Percentiles rank a stretch among this genome's conserved stretches.
phyloP scores from a whole-genome alignment of 2,329 filamentous ascomycete species.

The Sarocladium oryzae region DNA sequence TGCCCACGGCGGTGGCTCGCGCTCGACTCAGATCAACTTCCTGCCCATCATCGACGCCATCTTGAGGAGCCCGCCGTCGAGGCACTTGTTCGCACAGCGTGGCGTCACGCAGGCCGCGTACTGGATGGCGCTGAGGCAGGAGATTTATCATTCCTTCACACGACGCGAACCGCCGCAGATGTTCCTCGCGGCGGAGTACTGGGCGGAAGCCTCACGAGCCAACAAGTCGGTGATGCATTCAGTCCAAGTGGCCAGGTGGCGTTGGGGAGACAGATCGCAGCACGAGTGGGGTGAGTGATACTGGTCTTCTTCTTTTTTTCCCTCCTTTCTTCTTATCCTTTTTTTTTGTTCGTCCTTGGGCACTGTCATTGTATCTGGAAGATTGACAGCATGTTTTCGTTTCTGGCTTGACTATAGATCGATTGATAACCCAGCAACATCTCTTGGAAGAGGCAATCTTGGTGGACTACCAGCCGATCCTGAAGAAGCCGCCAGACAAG shows the following conservation, averaged over 20 bases:
- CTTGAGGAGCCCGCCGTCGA: slow-evolving; percentile 28
- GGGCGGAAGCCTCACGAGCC: slow-evolving; percentile 27
- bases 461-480: slow-evolving; percentile 26
- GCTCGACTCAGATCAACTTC: slow-evolving; percentile 28
- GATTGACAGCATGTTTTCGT: too few relatives aligned
- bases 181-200: slow-evolving; percentile 26
- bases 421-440: slow-evolving; percentile 29
- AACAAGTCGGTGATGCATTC: slow-evolving; percentile 36
- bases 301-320: neutral
- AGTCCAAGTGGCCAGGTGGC: slow-evolving; percentile 34
- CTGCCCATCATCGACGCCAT: slow-evolving; percentile 34
- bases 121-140: slow-evolving; percentile 35
- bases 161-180: slow-evolving; percentile 31
- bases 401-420: slow-evolving; percentile 17
- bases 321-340: too few relatives aligned
- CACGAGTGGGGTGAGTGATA: slow-evolving; percentile 29
- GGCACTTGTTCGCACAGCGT: slow-evolving; percentile 27
- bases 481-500: slow-evolving; percentile 26
- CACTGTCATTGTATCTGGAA: too few relatives aligned
- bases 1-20: neutral
- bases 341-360: too few relatives aligned
- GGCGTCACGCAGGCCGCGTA: slow-evolving; percentile 33
- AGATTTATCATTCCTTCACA: slow-evolving; percentile 35
- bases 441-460: slow-evolving; percentile 27
- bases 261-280: slow-evolving; percentile 27